phyloP scores from a whole-genome alignment of 768 basidiomycete genomes.

The Boletus rubroflammeus region DNA sequence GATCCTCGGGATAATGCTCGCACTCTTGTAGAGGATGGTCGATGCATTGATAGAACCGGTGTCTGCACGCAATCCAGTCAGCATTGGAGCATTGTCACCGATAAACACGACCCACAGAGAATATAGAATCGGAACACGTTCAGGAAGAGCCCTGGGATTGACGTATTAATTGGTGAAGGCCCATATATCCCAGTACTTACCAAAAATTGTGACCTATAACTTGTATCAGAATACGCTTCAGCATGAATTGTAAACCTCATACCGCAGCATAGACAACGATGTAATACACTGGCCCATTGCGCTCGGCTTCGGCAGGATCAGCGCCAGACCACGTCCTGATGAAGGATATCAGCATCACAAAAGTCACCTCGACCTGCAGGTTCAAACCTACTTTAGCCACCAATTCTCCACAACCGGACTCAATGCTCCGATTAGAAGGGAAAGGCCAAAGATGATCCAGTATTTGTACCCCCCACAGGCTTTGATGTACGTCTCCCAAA shows the following conservation, averaged over 20 bases:
- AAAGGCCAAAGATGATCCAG: slow-evolving; percentile 54
- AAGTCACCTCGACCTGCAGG: not conserved
- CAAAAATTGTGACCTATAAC: slow-evolving; percentile 35
- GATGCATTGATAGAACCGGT: slow-evolving; percentile 82
- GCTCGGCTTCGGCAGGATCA: slow-evolving; percentile 36
- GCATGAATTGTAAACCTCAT: slow-evolving; percentile 15
- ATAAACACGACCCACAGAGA: slow-evolving; percentile 51
- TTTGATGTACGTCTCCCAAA: slow-evolving; percentile 60
- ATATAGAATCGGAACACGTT: slow-evolving; percentile 65
- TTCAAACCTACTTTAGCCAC: slow-evolving; percentile 52
- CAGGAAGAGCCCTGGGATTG: slow-evolving; percentile 46
- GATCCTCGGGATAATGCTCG: not conserved
- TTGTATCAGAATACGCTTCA: slow-evolving; percentile 20
- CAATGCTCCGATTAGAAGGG: slow-evolving; percentile 54
- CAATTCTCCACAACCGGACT: slow-evolving; percentile 70
- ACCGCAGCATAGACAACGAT: slow-evolving; percentile 64
- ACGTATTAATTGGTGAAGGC: slow-evolving; percentile 10
- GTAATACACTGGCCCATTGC: slow-evolving; percentile 44
- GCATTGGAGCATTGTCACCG: not conserved
- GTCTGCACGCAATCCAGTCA: slow-evolving; percentile 37
- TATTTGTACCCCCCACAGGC: slow-evolving; percentile 49
- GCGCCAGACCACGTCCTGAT: slow-evolving; percentile 56
- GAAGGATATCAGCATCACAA: slow-evolving; percentile 24
- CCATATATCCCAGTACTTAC: slow-evolving; percentile 18
- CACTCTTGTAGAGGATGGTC: slow-evolving; percentile 68